phyloP scores from a whole-genome alignment of 768 basidiomycete genomes.

The Lyophyllum semitale region DNA sequence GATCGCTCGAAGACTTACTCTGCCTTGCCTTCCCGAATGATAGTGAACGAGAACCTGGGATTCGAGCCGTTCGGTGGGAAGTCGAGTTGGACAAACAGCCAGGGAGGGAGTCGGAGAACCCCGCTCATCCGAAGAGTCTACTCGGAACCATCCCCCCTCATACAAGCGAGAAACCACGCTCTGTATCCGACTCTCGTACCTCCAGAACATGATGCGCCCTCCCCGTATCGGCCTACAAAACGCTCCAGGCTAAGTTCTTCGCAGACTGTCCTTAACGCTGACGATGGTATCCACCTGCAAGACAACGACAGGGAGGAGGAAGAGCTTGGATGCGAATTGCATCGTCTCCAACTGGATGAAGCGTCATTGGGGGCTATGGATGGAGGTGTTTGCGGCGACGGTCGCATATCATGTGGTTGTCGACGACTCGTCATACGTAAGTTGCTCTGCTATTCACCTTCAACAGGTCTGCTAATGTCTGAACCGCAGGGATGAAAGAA shows the following conservation, averaged over 20 bases:
- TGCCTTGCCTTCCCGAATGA: not conserved
- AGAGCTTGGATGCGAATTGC: not conserved
- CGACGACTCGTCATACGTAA: not conserved
- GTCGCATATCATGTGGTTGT: not conserved
- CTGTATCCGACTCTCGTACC: not conserved
- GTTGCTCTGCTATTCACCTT: not conserved
- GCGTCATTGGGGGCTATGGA: not conserved
- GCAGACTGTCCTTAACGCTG: not conserved
- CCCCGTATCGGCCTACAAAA: not conserved
- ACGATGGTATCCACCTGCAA: not conserved
- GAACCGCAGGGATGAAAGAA: slow-evolving; percentile 7
- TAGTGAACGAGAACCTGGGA: slow-evolving; percentile 6
- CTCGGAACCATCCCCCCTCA: not conserved
- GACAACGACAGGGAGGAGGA: not conserved
- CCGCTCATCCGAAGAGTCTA: not conserved
- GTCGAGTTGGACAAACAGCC: not conserved
- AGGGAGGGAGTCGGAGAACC: not conserved
- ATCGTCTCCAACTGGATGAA: not conserved
- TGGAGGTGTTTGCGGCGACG: not conserved
- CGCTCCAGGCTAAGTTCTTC: not conserved
- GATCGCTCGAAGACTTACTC: not conserved
- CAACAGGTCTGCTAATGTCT: no score
- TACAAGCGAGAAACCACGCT: not conserved
- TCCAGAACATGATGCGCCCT: not conserved
- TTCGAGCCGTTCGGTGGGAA: not conserved